A percentile compares a stretch with the other conserved stretches of the same genome.
Conservation (phyloP, 1,284 basidiomycete species). For the Coniferiporia sulphurascens region DNA sequence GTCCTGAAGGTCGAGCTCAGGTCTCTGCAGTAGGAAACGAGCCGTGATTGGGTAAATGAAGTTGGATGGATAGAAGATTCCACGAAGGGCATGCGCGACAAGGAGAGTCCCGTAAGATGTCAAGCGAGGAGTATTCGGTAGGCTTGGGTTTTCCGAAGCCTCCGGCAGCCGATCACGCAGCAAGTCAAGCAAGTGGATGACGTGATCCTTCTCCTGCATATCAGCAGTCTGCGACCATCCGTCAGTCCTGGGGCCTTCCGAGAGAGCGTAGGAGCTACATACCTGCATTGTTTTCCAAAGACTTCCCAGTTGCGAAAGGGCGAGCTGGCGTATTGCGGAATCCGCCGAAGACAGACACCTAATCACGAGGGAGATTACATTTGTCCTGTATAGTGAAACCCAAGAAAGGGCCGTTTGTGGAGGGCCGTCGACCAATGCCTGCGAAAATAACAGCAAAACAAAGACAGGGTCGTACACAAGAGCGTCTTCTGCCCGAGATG, state of each 20-base stretch:
- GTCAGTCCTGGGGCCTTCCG: background rate
- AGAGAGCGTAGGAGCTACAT: constrained; percentile 21
- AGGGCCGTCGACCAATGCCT: constrained; percentile 53
- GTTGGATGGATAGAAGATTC: constrained; percentile 73
- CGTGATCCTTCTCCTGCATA: constrained; percentile 79
- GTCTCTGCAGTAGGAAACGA: constrained; percentile 81
- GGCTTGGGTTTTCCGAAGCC: constrained; percentile 27
- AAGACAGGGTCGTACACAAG: constrained; percentile 81
- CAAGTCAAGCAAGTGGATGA: constrained; percentile 70
- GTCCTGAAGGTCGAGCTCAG: constrained; percentile 67
- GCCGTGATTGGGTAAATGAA: constrained; percentile 79
- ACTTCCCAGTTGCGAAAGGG: constrained; percentile 47
- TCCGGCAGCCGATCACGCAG: constrained; percentile 57
- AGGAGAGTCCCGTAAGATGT: constrained; percentile 79
- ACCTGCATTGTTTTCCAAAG: constrained; percentile 57
- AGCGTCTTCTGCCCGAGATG: constrained; percentile 27
- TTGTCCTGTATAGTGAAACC: constrained; percentile 83
- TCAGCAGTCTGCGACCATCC: constrained; percentile 43
- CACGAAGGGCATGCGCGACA: constrained; percentile 73
- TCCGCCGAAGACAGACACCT: constrained; percentile 72
- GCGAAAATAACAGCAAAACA: constrained; percentile 62
- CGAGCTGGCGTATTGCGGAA: constrained; percentile 51
- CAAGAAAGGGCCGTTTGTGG: constrained; percentile 66
- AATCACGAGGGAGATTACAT: constrained; percentile 72
- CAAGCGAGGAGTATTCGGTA: constrained; percentile 36